Evolutionary conservation across 2,329 filamentous ascomycete species (phyloP), one percentile per base, ranked within the genome.

Genomic region (Alternaria brassicicola): DNA sequence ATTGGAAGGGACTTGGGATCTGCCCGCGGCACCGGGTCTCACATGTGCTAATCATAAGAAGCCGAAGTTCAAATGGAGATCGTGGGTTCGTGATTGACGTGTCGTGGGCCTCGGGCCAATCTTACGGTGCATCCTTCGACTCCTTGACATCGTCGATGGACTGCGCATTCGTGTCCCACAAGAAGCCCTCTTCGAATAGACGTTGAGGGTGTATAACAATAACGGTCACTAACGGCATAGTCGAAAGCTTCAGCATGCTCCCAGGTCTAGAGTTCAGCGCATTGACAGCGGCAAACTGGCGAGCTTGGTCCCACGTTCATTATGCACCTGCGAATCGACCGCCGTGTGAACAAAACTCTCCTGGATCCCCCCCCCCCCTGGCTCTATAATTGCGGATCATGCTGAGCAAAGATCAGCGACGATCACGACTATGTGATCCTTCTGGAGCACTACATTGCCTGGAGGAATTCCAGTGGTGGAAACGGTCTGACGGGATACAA

Each of bases 401-500:
- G 64, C 63, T 56, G 53, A 70, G 69, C 63, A 62, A 55, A 65
- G 66, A 68, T 65, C 62, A 50, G 55, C 63, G 62, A 55, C 60
- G 68, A 75, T 73, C 70, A 52, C 48, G 41, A 57, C 59, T 43
- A 59, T 56, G 59, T 57, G 61, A 63, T 58, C 48, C 57, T 63
- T 52, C 56, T 61, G 52, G 50, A 62, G 62, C 53, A 45, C 70
- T 51, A 62, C 63, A 57, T 61, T 55, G 51, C 55, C 49, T 26
- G 35, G 35, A 52, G 59, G 49, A 57, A 56, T 51, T 38, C 63
- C 55, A 71, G 60, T 72, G 68, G 68, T 73, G 68, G 69, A 72
- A 71, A 70, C 63, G 51, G 52, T 51, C 59, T 66, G 68, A 69
- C 58, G 68, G 60, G 68, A 70, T 67, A 35, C 57, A 66, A 61